phyloP scores from a whole-genome alignment of 352 stramenopile species.

The Salisapilia sapeloensis region DNA sequence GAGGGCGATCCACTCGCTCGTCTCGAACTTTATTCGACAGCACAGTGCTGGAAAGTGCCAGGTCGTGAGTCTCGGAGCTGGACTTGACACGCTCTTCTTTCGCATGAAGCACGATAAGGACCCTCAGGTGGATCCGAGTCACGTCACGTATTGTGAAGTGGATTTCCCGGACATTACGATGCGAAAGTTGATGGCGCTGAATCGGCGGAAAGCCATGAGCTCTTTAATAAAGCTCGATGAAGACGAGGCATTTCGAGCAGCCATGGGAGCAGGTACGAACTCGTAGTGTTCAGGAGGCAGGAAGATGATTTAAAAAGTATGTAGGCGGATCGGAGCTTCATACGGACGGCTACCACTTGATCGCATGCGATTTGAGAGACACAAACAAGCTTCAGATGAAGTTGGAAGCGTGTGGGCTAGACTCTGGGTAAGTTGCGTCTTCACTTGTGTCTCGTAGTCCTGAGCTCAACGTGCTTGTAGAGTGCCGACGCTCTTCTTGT shows the following conservation, averaged over 20 bases:
- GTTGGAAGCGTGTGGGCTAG: conserved; percentile 34
- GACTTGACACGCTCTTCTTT: conserved; percentile 77
- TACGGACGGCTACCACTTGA: conserved; percentile 48
- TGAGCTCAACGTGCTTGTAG: conserved; percentile 1
- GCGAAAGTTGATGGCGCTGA: conserved; percentile 68
- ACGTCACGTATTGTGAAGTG: conserved; percentile 72
- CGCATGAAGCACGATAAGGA: conserved; percentile 21
- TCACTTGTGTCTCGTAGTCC: not conserved
- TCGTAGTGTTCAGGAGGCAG: not conserved
- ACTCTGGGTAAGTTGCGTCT: conserved; percentile 11
- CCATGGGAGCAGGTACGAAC: conserved; percentile 20
- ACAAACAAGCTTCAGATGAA: conserved; percentile 27
- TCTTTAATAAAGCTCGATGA: conserved; percentile 18
- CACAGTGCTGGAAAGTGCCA: conserved; percentile 20
- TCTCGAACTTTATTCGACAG: conserved; percentile 50
- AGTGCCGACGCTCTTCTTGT: conserved; percentile 66
- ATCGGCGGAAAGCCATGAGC: conserved; percentile 37
- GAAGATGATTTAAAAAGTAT: not conserved
- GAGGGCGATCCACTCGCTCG: conserved; percentile 41
- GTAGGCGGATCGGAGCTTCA: conserved; percentile 48
- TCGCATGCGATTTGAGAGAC: conserved; percentile 61
- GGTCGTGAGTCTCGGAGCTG: conserved; percentile 67
- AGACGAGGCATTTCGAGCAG: conserved; percentile 23
- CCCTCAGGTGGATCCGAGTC: conserved; percentile 5
- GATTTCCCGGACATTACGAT: conserved; percentile 68